A percentile compares a stretch with the other conserved stretches of the same genome.
These are phyloP conservation scores for Xylaria sp. DNA, from an alignment of 2,329 filamentous ascomycete species.

Conservation along the genomic window DNA sequence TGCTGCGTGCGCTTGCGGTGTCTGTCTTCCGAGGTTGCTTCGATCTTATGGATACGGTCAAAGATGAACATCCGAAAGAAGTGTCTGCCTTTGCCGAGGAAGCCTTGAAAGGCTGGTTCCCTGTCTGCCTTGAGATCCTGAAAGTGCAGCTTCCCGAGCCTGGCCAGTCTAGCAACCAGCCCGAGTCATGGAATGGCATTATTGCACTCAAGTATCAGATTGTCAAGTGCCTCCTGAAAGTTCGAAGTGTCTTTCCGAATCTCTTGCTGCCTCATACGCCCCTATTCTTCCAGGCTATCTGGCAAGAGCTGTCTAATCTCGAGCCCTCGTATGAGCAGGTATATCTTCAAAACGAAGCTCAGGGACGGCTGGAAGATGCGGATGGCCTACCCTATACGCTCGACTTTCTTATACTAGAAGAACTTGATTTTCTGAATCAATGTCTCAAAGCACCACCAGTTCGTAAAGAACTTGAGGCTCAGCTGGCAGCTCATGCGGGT, in stretches of 20 bases:
- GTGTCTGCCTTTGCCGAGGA: conserved; percentile 92
- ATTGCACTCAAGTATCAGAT: conserved; percentile 91
- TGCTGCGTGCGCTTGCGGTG: conserved; percentile 84
- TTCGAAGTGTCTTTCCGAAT: conserved; percentile 83
- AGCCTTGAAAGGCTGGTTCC: conserved; percentile 83
- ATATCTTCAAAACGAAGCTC: conserved; percentile 86
- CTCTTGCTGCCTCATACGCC: conserved; percentile 85
- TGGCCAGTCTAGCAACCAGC: conserved; percentile 61
- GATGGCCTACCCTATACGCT: conserved; percentile 94
- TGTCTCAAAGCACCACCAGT: conserved; percentile 90
- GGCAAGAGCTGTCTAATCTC: conserved; percentile 83
- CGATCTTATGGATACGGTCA: conserved; percentile 94
- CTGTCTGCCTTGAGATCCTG: conserved; percentile 84
- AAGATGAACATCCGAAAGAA: conserved; percentile 87
- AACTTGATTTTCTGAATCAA: conserved; percentile 93
- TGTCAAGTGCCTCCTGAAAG: conserved; percentile 92
- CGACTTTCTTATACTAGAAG: conserved; percentile 92
- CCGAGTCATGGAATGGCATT: conserved; percentile 80
- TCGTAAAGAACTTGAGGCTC: conserved; percentile 84
- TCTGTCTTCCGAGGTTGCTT: conserved; percentile 92
- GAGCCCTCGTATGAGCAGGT: conserved; percentile 80
- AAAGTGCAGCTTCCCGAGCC: conserved; percentile 79
- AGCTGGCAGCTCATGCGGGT: conserved; percentile 70
- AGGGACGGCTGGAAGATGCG: conserved; percentile 88
- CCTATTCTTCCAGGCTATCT: conserved; percentile 84